phyloP scores from a whole-genome alignment of 805 yeast genomes.

The Lachancea fermentati region DNA sequence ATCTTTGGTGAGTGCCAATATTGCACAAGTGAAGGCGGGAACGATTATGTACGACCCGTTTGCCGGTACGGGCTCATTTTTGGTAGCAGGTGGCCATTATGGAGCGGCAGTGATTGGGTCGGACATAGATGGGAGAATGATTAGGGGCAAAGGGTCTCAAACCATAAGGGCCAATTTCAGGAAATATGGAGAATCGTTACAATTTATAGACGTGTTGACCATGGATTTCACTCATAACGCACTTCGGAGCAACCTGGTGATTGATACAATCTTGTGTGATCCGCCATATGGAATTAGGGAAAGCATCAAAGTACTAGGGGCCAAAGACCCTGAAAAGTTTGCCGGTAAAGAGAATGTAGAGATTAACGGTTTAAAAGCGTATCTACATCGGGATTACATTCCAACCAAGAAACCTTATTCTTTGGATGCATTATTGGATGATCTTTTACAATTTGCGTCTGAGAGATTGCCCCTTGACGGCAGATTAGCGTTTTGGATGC shows the following conservation, averaged over 20 bases:
- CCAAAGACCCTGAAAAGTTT: slow-evolving; percentile 61
- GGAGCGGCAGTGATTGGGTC: slow-evolving; percentile 82
- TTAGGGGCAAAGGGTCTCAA: slow-evolving; percentile 54
- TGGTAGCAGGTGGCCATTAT: slow-evolving; percentile 79
- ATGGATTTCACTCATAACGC: slow-evolving; percentile 96
- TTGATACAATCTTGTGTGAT: slow-evolving; percentile 87
- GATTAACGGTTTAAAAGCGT: slow-evolving; percentile 79
- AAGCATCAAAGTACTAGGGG: slow-evolving; percentile 89
- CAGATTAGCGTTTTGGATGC: slow-evolving; percentile 91
- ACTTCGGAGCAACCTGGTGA: slow-evolving; percentile 50
- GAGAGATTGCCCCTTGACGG: slow-evolving; percentile 68
- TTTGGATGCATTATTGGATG: slow-evolving; percentile 69
- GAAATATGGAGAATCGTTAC: slow-evolving; percentile 56
- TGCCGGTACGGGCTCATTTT: slow-evolving; percentile 93
- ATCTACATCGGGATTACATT: slow-evolving; percentile 71
- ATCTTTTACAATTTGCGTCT: slow-evolving; percentile 68
- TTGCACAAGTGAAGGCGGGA: slow-evolving; percentile 66
- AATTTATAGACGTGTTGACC: slow-evolving; percentile 69
- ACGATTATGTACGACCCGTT: slow-evolving; percentile 86
- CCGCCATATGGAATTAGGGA: slow-evolving; percentile 98
- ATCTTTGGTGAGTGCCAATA: slow-evolving; percentile 78
- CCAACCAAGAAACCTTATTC: slow-evolving; percentile 92
- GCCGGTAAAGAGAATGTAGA: slow-evolving; percentile 65
- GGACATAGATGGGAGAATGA: slow-evolving; percentile 81
- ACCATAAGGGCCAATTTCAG: slow-evolving; percentile 59